Base-by-base conservation (phyloP, 2,329 filamentous ascomycete genomes). In the Fusarium camptoceras region DNA sequence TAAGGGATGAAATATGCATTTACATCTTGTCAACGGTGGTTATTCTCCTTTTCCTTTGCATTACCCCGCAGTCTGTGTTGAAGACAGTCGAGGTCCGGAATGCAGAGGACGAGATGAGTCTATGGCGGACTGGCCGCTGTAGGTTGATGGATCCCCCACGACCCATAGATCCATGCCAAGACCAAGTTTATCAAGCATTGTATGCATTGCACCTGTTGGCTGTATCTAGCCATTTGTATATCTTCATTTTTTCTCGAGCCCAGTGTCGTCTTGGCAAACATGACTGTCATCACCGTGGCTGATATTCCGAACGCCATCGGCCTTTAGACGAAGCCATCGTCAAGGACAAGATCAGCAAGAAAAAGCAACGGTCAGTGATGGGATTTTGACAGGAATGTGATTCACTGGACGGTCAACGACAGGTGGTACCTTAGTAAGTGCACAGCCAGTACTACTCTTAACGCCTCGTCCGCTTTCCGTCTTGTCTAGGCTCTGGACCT, bases 221-320 rank as follows among this genome's bases (percentile, higher is more conserved):
- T 46, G 16, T 27, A n/a, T n/a, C 16, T 27, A 25, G 11, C 24
- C 15, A 12, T 39, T 51, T 37, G 31, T 10, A 39, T 27, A 51
- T n/a, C 18, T 25, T n/a, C 30, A 34, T 27, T 37, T 20, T 24
- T 6, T 34, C 27, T 58, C 31, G 39, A 51, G 56, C 20, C 48
- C 42, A 30, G 16, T 37, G 34, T 31, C 46, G 9, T 30, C 42
- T 55, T 28, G 39, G 27, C 39, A 31, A 46, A 25, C 39, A 18
- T 22, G 11, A 9, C 24, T 48, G 12, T 55, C 42, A 22, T 50
- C 34, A 10, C 39, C 24, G 65, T 69, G 65, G 65, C 65, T 56
- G 39, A 51, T 31, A 18, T 31, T 55, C 66, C 66, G 66, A 69
- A 61, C 66, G 55, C 66, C 42, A 46, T 69, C 66, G 66, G 66